phyloP scores from a whole-genome alignment of 768 basidiomycete species.

The Kwoniella shandongensis region DNA sequence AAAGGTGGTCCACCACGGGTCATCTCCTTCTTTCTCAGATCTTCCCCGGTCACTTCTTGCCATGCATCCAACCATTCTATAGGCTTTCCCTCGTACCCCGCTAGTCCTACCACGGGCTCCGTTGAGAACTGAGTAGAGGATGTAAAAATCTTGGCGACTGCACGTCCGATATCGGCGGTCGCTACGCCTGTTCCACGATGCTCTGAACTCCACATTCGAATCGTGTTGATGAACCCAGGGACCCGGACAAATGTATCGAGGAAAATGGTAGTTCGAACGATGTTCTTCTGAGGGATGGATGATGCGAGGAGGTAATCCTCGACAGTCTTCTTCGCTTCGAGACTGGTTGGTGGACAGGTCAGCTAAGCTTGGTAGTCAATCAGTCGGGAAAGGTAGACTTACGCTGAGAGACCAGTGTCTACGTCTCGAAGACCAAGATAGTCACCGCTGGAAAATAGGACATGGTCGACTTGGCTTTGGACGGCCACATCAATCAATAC shows the following conservation, averaged over 20 bases:
- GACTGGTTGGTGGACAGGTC: not conserved
- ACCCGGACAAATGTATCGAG: not conserved
- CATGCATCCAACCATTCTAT: slow-evolving; percentile 1
- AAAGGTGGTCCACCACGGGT: not conserved
- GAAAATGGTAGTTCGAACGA: not conserved
- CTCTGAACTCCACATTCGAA: not conserved
- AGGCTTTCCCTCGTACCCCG: not conserved
- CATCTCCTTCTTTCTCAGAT: slow-evolving; percentile 1
- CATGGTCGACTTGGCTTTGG: not conserved
- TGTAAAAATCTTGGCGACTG: not conserved
- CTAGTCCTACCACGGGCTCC: not conserved
- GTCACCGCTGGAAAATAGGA: slow-evolving; percentile 5
- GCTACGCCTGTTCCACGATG: not conserved
- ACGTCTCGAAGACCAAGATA: not conserved
- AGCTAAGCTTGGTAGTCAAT: not conserved
- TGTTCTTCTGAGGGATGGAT: not conserved
- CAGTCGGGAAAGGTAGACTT: not conserved
- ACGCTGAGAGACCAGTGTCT: slow-evolving; percentile 2
- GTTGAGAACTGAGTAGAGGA: not conserved
- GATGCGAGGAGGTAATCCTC: slow-evolving; percentile 2
- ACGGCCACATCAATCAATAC: not conserved
- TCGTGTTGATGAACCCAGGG: not conserved
- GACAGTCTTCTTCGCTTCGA: slow-evolving; percentile 1
- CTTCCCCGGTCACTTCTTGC: slow-evolving; percentile 1
- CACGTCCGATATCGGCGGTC: not conserved